Percentiles rank a stretch among this genome's conserved stretches.
Evolutionary conservation across 768 basidiomycete genomes (phyloP).

Genomic region (Macrolepiota dolichaula): DNA sequence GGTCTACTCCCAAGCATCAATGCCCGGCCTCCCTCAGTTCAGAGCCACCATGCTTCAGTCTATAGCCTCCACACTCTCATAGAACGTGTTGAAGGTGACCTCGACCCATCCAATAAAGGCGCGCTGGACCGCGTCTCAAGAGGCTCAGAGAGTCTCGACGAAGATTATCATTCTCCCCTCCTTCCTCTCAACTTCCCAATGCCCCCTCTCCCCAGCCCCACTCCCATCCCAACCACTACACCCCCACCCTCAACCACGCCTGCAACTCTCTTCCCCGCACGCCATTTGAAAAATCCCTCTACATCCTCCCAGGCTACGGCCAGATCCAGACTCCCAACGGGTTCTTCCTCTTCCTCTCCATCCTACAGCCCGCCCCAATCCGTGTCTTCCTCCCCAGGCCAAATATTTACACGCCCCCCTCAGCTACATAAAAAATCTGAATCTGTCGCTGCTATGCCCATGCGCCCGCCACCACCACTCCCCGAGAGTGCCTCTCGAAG

Average conservation of each 20-base stretch:
- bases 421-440: conserved; percentile 6
- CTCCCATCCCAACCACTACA: background rate
- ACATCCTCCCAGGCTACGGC: background rate
- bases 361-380: conserved; percentile 4
- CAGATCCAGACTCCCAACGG: background rate
- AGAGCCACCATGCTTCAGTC: conserved; percentile 52
- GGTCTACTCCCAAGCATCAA: background rate
- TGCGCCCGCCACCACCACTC: background rate
- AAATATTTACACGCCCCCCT: conserved; percentile 2
- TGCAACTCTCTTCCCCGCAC: background rate
- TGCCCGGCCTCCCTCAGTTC: conserved; percentile 24
- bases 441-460: background rate
- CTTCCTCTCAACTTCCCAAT: background rate
- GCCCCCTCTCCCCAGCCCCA: background rate
- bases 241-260: background rate
- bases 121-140: background rate
- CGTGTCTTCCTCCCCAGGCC: background rate
- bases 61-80: conserved; percentile 60
- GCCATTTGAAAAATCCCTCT: background rate
- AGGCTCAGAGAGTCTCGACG: conserved; percentile 4
- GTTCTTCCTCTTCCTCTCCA: background rate
- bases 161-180: background rate
- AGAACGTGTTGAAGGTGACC: conserved; percentile 43
- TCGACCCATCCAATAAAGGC: background rate
- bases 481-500: background rate